A percentile compares a stretch with the other conserved stretches of the same genome.
Conservation (phyloP, 495 filamentous ascomycete genomes). For the Aspergillus steynii region DNA sequence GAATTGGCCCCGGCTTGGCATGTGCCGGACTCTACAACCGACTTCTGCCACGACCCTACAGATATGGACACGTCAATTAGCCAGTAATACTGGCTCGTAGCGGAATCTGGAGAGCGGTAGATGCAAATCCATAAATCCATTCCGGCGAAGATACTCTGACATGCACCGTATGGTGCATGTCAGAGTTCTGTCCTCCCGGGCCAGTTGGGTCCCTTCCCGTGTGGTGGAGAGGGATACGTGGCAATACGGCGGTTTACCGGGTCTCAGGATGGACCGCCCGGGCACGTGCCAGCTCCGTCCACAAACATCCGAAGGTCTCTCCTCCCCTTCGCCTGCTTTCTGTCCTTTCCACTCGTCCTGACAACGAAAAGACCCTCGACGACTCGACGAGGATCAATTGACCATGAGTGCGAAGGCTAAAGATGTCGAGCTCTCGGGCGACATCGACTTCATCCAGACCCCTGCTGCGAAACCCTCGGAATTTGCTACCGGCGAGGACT, state of each 20-base stretch:
- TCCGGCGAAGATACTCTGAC: no score
- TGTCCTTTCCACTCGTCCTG: not conserved
- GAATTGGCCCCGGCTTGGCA: no score
- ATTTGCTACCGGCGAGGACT: constrained; percentile 61
- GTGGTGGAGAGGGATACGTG: not conserved
- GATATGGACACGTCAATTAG: no score
- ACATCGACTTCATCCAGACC: constrained; percentile 79
- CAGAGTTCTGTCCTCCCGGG: no score
- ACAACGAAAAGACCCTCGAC: not conserved
- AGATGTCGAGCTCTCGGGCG: constrained; percentile 24
- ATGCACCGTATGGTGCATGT: no score
- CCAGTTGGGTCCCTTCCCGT: no score
- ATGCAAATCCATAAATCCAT: no score
- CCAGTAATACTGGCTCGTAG: no score
- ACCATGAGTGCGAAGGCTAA: constrained; percentile 1
- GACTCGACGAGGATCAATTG: not conserved
- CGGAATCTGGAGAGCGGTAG: no score
- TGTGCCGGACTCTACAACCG: no score
- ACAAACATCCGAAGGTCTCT: not conserved
- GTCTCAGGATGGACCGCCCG: no score
- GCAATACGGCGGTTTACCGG: not conserved
- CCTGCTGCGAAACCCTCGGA: constrained; percentile 61
- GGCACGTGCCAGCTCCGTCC: not conserved
- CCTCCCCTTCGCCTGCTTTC: not conserved
- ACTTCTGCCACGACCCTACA: no score